A percentile compares a stretch with the other conserved stretches of the same genome.
phyloP scores from a whole-genome alignment of 352 stramenopile species.

The Pythium phragmitis region DNA sequence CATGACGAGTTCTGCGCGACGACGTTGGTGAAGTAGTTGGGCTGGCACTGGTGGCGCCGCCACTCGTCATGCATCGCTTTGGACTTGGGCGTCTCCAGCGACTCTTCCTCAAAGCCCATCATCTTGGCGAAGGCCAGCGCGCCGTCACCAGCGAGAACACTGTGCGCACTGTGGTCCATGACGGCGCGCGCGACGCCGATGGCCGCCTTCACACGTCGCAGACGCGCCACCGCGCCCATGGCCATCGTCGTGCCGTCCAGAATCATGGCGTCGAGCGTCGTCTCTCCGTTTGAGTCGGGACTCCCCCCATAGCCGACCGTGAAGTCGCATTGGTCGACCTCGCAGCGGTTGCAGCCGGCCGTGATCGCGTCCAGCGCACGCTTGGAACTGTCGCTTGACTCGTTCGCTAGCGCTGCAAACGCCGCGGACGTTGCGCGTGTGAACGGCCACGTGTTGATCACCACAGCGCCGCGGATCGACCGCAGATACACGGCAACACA shows the following conservation, averaged over 20 bases:
- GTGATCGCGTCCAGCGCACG: conserved; percentile 63
- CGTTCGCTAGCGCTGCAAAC: conserved; percentile 44
- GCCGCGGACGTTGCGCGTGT: conserved; percentile 63
- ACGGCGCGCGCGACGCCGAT: conserved; percentile 84
- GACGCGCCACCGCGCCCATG: conserved; percentile 82
- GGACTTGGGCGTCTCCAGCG: conserved; percentile 67
- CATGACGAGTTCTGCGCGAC: conserved; percentile 64
- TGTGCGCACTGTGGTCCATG: conserved; percentile 89
- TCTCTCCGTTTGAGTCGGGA: conserved; percentile 83
- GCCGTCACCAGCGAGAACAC: conserved; percentile 82
- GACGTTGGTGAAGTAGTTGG: conserved; percentile 90
- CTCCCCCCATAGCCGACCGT: conserved; percentile 89
- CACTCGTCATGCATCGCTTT: conserved; percentile 53
- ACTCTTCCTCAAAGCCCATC: conserved; percentile 86
- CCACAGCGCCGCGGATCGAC: conserved; percentile 34
- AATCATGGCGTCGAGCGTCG: conserved; percentile 91
- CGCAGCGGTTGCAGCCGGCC: conserved; percentile 71
- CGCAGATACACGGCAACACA: neutral
- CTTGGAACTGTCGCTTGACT: conserved; percentile 2
- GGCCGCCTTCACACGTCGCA: conserved; percentile 79
- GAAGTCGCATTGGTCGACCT: conserved; percentile 87
- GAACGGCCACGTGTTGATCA: conserved; percentile 87
- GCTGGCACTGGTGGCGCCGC: conserved; percentile 69
- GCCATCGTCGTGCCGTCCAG: conserved; percentile 82
- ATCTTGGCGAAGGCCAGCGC: conserved; percentile 88